Evolutionary conservation across 306 rosid genomes (phyloP), one percentile per base, ranked within the genome.

Genomic region (Echinosophora koreensis): DNA sequence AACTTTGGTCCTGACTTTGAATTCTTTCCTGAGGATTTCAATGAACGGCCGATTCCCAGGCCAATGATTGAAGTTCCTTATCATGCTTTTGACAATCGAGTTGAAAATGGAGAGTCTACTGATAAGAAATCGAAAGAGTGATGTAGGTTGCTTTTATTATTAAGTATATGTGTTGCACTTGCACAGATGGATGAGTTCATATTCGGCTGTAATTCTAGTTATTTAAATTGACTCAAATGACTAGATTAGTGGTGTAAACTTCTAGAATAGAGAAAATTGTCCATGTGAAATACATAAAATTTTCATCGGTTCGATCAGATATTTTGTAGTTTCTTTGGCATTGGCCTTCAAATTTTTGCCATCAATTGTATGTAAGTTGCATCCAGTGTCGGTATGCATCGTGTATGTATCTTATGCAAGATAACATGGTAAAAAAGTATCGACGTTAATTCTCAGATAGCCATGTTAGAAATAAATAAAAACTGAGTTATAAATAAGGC

Each of bases 1-100:
- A 96, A 96, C 85, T 96, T 96, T 34, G 97, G 99, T 79, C 99
- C 97, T 2, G 88, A 96, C 63, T 96, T 92, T 38, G 93, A 92
- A 63, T 80, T 65, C 71, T 92, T 92, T 82, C 97, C 94, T 0
- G 78, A 84, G 74, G 96, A 88, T 81, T 91, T 92, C 32, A 49
- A 68, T 14, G 97, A 82, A 37, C 81, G 97, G 56, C 90, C 88
- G 5, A 49, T 81, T 69, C 97, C 99, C 44, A 89, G 12, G 76
- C 94, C 99, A 80, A 91, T 95, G 97, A 74, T 80, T 63, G 94
- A 92, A 84, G 96, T 88, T 81, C 98, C 97, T 58, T 91, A 92
- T 80, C 92, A 89, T 56, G 89, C 88, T 62, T 90, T 90, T 76
- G 97, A 95, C 47, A 88, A 83, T 81, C 85, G 69, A 77, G 87